Percentiles rank a stretch among this genome's conserved stretches.
Conservation (phyloP, 2,329 filamentous ascomycete genomes). For the Arthrobotrys musiformis region DNA sequence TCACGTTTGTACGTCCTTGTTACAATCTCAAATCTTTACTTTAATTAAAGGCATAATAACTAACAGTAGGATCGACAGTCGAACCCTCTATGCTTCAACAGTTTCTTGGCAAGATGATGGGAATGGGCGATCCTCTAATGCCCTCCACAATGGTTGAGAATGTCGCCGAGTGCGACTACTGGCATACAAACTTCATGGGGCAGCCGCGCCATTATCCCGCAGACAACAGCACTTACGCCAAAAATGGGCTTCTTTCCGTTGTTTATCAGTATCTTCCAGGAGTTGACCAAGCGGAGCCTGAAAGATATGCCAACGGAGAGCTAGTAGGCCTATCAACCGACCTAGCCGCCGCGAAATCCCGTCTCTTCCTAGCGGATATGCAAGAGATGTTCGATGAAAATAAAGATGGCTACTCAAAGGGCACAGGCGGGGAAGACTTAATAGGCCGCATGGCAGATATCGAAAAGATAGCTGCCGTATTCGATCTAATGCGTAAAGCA, state of each 20-base stretch:
- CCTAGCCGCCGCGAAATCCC: neutral
- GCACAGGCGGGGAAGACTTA: neutral
- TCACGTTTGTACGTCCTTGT: slow-evolving; percentile 5
- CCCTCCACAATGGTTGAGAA: slow-evolving; percentile 1
- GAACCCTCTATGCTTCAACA: slow-evolving; percentile 8
- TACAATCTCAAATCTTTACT: neutral
- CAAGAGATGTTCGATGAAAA: slow-evolving; percentile 4
- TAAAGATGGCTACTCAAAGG: slow-evolving; percentile 12
- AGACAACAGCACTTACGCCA: neutral
- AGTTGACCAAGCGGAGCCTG: slow-evolving; percentile 7
- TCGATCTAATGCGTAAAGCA: slow-evolving; percentile 12
- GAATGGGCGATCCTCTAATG: slow-evolving; percentile 6
- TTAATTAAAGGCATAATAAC: neutral
- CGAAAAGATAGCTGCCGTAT: slow-evolving; percentile 12
- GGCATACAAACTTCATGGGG: slow-evolving; percentile 6
- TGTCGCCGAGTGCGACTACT: neutral
- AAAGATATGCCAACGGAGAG: slow-evolving; percentile 13
- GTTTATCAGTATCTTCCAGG: slow-evolving; percentile 18
- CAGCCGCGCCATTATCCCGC: neutral
- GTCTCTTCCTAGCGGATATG: slow-evolving; percentile 6
- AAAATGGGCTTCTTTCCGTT: neutral
- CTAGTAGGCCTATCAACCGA: slow-evolving; percentile 5
- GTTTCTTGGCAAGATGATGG: slow-evolving; percentile 22
- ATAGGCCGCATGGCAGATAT: slow-evolving; percentile 1
- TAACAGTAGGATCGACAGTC: neutral